phyloP scores from a whole-genome alignment of 2,329 filamentous ascomycete genomes.

The Pyrenochaeta sp. region DNA sequence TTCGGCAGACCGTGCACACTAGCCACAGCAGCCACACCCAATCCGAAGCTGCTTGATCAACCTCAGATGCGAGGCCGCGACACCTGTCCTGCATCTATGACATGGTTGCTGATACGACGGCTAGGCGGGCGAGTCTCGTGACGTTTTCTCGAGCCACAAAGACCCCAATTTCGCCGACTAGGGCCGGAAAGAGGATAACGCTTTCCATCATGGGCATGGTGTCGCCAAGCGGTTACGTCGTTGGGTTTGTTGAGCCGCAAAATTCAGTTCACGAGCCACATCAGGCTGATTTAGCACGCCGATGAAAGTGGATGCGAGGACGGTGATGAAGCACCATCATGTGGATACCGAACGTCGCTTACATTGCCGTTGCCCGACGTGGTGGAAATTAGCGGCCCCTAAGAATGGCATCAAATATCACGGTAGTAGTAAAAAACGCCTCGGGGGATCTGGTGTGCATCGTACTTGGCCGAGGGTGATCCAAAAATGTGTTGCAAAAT shows the following conservation, averaged over 20 bases:
- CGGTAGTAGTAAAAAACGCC: background rate
- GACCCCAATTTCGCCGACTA: conserved; percentile 23
- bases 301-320: background rate
- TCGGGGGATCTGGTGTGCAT: background rate
- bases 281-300: background rate
- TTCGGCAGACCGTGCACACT: conserved; percentile 34
- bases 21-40: conserved; percentile 39
- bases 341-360: background rate
- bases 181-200: conserved; percentile 4
- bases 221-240: conserved; percentile 16
- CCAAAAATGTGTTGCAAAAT: too few relatives aligned
- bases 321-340: background rate
- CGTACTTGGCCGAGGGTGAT: background rate
- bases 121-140: conserved; percentile 26
- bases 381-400: background rate
- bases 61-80: conserved; percentile 18
- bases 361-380: background rate
- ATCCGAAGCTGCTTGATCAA: conserved; percentile 16
- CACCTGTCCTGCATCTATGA: conserved; percentile 27
- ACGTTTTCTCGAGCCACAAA: background rate
- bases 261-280: background rate
- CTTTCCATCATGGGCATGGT: conserved; percentile 5
- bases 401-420: background rate
- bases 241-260: conserved; percentile 20
- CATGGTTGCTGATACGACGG: conserved; percentile 12